phyloP scores from a whole-genome alignment of 768 basidiomycete species.

The Termitomyces sp. region DNA sequence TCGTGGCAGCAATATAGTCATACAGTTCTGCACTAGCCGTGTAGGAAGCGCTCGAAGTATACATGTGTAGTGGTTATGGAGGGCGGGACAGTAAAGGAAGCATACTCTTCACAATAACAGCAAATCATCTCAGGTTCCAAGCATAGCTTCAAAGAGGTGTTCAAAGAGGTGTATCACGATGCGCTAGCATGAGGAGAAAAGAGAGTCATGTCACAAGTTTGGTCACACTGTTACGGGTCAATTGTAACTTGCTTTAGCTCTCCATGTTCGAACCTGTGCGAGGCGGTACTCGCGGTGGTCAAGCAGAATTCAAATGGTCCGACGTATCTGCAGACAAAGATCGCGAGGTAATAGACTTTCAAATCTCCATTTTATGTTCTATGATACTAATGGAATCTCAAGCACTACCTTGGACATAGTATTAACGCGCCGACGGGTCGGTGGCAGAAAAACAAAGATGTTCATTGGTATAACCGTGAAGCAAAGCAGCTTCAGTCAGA shows the following conservation, averaged over 20 bases:
- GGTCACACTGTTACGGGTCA: not conserved
- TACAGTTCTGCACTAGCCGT: too few species aligned
- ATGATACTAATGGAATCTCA: not conserved
- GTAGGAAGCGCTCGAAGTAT: too few species aligned
- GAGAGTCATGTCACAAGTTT: not conserved
- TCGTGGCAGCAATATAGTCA: too few species aligned
- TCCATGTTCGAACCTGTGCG: slow-evolving; percentile 82
- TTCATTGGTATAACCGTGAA: slow-evolving; percentile 93
- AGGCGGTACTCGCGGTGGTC: slow-evolving; percentile 89
- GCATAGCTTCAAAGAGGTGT: too few species aligned
- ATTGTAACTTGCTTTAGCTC: not conserved
- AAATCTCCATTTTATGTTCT: not conserved
- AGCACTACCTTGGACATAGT: slow-evolving; percentile 92
- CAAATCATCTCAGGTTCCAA: too few species aligned
- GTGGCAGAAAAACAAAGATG: slow-evolving; percentile 97
- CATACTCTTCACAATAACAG: too few species aligned
- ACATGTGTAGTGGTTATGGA: too few species aligned
- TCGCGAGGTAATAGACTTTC: slow-evolving; percentile 58
- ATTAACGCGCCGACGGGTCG: slow-evolving; percentile 93
- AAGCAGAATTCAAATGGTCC: slow-evolving; percentile 88
- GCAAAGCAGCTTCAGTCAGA: slow-evolving; percentile 36
- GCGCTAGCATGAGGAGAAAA: too few species aligned
- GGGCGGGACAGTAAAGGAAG: too few species aligned
- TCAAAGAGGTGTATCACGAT: not conserved
- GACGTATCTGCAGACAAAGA: slow-evolving; percentile 93